phyloP scores from a whole-genome alignment of 441 rosid genomes.

The Biscutella auriculata region DNA sequence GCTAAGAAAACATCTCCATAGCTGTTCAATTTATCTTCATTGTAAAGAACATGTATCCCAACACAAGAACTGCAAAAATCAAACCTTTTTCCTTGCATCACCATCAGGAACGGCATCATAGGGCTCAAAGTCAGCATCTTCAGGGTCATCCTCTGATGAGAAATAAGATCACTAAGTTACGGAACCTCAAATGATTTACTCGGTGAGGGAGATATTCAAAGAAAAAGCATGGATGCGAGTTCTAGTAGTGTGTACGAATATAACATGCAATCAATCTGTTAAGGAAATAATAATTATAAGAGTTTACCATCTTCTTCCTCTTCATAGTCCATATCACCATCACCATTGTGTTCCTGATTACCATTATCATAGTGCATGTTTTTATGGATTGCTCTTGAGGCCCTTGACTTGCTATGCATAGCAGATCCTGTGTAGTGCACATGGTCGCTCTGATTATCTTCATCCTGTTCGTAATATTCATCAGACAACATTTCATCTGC shows the following conservation, averaged over 20 bases:
- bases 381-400: slow-evolving; percentile 36
- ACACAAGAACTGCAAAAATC: slow-evolving; percentile 1
- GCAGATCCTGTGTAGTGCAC: slow-evolving; percentile 42
- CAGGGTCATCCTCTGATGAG: slow-evolving; percentile 82
- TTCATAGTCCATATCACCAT: slow-evolving; percentile 59
- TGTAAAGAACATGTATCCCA: not conserved
- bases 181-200: slow-evolving; percentile 6
- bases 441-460: slow-evolving; percentile 80
- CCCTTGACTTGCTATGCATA: slow-evolving; percentile 37
- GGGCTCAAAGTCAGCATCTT: slow-evolving; percentile 93
- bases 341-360: slow-evolving; percentile 36
- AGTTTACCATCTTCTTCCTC: slow-evolving; percentile 81
- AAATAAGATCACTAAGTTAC: slow-evolving; percentile 24
- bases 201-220: not conserved
- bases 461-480: slow-evolving; percentile 99
- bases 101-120: slow-evolving; percentile 36
- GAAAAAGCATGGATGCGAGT: not conserved
- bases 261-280: not conserved
- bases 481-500: slow-evolving; percentile 98
- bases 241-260: not conserved
- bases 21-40: not conserved
- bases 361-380: slow-evolving; percentile 25
- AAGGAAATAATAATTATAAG: slow-evolving; percentile 10
- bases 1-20: not conserved
- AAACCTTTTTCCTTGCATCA: slow-evolving; percentile 49